Conservation (phyloP, 768 basidiomycete genomes). For the Rhodosporidiobolus sp. region DNA sequence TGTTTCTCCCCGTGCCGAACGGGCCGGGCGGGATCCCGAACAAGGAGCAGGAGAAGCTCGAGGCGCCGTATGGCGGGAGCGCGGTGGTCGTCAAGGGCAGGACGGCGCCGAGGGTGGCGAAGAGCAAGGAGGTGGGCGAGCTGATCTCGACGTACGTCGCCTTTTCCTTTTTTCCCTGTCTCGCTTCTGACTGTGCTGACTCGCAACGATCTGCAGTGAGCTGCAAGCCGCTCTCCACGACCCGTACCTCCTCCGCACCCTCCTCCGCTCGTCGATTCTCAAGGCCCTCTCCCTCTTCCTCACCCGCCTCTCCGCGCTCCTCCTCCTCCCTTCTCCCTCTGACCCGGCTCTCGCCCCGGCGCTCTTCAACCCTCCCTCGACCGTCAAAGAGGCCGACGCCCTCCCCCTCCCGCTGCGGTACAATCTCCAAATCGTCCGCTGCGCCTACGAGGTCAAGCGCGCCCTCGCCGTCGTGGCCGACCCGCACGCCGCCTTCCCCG, state of each 20-base stretch:
- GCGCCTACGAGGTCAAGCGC: constrained; percentile 39
- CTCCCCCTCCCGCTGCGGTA: constrained; percentile 35
- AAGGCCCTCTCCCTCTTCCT: constrained; percentile 44
- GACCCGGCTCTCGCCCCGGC: constrained; percentile 7
- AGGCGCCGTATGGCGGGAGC: constrained; percentile 14
- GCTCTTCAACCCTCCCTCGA: constrained; percentile 12
- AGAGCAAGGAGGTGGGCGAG: constrained; percentile 35
- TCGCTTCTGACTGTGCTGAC: not conserved
- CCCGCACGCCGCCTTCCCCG: constrained; percentile 26
- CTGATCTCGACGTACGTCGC: constrained; percentile 32
- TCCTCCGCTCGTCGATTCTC: constrained; percentile 43
- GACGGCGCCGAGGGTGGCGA: constrained; percentile 27
- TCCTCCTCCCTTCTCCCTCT: constrained; percentile 24
- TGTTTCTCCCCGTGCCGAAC: constrained; percentile 26
- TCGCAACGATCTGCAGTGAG: constrained; percentile 25
- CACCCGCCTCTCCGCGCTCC: constrained; percentile 40
- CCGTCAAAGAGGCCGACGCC: constrained; percentile 30
- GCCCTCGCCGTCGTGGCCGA: constrained; percentile 23
- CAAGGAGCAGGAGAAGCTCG: constrained; percentile 1
- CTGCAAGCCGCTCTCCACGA: constrained; percentile 41
- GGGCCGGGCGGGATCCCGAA: constrained; percentile 8
- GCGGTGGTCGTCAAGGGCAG: constrained; percentile 23
- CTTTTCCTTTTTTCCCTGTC: too few relatives aligned
- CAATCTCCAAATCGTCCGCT: constrained; percentile 44
- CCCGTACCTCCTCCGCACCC: constrained; percentile 43